These are phyloP conservation scores for Aquilaria malaccensis DNA, from an alignment of 345 rosid species.

Conservation along the genomic window DNA sequence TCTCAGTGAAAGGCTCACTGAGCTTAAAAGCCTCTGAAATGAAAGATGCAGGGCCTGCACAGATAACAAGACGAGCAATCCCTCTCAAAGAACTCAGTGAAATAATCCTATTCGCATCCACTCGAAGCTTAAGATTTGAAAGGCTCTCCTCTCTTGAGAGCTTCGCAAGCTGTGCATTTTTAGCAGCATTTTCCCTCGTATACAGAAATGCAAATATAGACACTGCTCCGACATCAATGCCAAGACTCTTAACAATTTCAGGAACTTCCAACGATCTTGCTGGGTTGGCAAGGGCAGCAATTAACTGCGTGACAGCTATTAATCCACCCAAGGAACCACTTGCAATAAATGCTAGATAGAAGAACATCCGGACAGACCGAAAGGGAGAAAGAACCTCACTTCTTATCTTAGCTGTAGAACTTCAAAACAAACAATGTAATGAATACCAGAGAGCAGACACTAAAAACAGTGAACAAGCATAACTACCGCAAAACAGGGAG, in stretches of 20 bases:
- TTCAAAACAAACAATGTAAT: constrained; percentile 26
- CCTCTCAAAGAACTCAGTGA: constrained; percentile 66
- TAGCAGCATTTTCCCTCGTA: constrained; percentile 65
- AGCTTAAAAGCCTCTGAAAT: constrained; percentile 62
- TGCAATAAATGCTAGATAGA: constrained; percentile 80
- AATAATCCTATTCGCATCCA: constrained; percentile 53
- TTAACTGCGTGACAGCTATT: constrained; percentile 69
- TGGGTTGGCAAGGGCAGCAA: constrained; percentile 65
- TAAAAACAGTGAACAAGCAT: no score
- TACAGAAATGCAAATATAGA: constrained; percentile 72
- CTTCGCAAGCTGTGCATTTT: constrained; percentile 68
- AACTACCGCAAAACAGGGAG: no score
- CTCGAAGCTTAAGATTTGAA: constrained; percentile 79
- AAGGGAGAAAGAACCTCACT: constrained; percentile 94
- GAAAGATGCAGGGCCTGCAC: constrained; percentile 69
- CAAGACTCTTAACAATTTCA: constrained; percentile 55
- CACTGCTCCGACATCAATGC: constrained; percentile 73
- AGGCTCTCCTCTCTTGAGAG: constrained; percentile 91
- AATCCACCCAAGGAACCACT: constrained; percentile 76
- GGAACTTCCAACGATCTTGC: constrained; percentile 62
- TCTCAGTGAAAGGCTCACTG: constrained; percentile 67
- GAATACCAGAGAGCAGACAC: no score
- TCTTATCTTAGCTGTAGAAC: constrained; percentile 76
- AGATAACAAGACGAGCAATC: constrained; percentile 75
- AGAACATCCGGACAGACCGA: constrained; percentile 91